These are phyloP conservation scores for Kodamaea laetipori DNA, from an alignment of 805 yeast genomes.

Conservation along the genomic window DNA sequence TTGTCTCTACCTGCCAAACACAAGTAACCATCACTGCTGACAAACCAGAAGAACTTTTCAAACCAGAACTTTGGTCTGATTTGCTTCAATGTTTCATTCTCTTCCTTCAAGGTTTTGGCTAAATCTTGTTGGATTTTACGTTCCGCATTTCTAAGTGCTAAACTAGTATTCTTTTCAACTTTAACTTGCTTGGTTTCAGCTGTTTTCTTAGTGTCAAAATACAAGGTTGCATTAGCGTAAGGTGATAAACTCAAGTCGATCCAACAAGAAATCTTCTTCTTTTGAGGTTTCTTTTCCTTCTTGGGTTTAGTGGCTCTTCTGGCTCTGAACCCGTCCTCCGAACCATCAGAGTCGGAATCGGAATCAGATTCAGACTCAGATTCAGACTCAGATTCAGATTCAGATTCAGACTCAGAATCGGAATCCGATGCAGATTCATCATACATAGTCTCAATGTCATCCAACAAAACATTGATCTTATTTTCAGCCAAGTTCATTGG, in stretches of 20 bases:
- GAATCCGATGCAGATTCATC: constrained; percentile 7
- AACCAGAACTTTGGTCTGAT: constrained; percentile 82
- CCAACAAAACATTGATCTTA: constrained; percentile 59
- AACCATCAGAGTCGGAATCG: constrained; percentile 31
- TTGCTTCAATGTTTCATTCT: constrained; percentile 52
- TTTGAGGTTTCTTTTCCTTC: constrained; percentile 15
- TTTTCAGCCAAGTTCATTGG: constrained; percentile 74
- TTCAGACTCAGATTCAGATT: constrained; percentile 39
- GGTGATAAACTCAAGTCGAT: constrained; percentile 75
- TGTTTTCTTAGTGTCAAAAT: constrained; percentile 72
- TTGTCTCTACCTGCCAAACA: constrained; percentile 86
- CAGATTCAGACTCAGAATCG: constrained; percentile 22
- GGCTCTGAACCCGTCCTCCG: constrained; percentile 21
- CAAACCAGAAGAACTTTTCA: constrained; percentile 93
- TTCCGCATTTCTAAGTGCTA: constrained; percentile 84
- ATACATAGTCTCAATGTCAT: constrained; percentile 33
- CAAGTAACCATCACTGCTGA: constrained; percentile 85
- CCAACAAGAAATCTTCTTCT: constrained; percentile 43
- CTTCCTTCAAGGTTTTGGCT: constrained; percentile 58
- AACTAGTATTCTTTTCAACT: constrained; percentile 73
- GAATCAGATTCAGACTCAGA: constrained; percentile 30
- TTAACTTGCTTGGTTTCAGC: constrained; percentile 79
- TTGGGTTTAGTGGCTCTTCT: constrained; percentile 4
- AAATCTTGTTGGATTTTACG: constrained; percentile 73
- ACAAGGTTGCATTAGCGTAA: constrained; percentile 83